A percentile compares a stretch with the other conserved stretches of the same genome.
phyloP scores from a whole-genome alignment of 2,329 filamentous ascomycete genomes.

The Fusarium equiseti region DNA sequence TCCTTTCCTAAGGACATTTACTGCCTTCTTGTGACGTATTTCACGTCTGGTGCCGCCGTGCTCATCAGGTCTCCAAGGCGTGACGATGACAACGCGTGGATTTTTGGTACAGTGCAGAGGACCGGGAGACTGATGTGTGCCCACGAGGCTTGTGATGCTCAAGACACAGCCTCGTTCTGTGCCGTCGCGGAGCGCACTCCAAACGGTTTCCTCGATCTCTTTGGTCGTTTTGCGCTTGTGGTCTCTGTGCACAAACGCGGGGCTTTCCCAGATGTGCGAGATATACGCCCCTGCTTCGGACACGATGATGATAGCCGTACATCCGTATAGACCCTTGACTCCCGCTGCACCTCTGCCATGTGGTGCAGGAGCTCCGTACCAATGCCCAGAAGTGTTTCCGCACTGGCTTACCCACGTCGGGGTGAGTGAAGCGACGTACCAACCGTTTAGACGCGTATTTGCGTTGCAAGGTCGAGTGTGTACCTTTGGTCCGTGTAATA shows the following conservation, averaged over 20 bases:
- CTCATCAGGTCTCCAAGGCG: not conserved
- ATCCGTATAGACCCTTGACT: slow-evolving; percentile 42
- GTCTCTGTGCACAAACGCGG: slow-evolving; percentile 22
- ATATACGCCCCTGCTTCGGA: slow-evolving; percentile 37
- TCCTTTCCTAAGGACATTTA: not conserved
- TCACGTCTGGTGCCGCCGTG: too few relatives aligned
- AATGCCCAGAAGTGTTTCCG: slow-evolving; percentile 23
- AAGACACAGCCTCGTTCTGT: not conserved
- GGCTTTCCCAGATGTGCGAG: slow-evolving; percentile 43
- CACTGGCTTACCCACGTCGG: slow-evolving; percentile 32
- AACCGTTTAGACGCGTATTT: not conserved
- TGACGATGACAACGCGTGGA: not conserved
- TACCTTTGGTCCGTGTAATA: not conserved
- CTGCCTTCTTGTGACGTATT: not conserved
- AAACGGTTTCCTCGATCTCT: slow-evolving; percentile 15
- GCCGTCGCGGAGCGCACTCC: not conserved
- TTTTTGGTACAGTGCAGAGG: not conserved
- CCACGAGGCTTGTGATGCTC: not conserved
- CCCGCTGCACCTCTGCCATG: slow-evolving; percentile 18
- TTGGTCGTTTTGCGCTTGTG: slow-evolving; percentile 7
- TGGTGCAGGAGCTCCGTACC: slow-evolving; percentile 5
- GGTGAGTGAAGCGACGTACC: slow-evolving; percentile 13
- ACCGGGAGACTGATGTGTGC: not conserved
- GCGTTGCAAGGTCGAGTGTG: not conserved
- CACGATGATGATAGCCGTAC: slow-evolving; percentile 35